Conservation (phyloP, 2,329 filamentous ascomycete species). For the Fusarium nisikadoi region DNA sequence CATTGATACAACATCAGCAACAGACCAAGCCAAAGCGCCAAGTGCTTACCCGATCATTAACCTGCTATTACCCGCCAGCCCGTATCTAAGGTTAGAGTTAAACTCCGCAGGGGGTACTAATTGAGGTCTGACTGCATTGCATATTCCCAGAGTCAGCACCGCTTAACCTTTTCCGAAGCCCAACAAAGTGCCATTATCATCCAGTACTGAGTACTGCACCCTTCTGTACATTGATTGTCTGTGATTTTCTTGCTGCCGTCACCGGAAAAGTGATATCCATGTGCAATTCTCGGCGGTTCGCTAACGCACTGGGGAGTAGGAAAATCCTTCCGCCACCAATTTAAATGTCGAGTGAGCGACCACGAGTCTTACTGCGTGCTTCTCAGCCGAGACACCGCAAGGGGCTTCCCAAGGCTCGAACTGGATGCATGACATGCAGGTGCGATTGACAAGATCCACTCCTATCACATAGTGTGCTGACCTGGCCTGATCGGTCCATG, state of each 20-base stretch:
- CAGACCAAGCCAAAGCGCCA: no score
- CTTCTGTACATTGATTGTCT: no score
- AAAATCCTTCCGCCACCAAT: neutral
- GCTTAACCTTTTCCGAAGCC: neutral
- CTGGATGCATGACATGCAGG: conserved; percentile 18
- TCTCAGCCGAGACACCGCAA: neutral
- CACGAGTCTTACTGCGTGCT: neutral
- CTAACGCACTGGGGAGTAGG: neutral
- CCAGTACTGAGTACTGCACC: neutral
- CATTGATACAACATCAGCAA: neutral
- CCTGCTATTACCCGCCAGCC: neutral
- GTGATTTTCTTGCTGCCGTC: no score
- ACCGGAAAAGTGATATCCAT: neutral
- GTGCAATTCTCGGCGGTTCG: rapidly evolving
- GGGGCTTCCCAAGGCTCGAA: neutral
- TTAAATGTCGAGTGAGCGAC: neutral
- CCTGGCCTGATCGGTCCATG: neutral
- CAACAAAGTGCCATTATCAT: neutral
- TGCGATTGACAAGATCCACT: neutral
- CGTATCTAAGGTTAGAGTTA: neutral
- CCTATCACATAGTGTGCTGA: no score
- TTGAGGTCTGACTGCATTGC: neutral
- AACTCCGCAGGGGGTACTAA: neutral
- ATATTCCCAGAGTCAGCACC: neutral
- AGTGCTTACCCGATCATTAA: neutral